Conservation (phyloP, 1,139 yeast genomes). For the Protomyces inundatus region DNA sequence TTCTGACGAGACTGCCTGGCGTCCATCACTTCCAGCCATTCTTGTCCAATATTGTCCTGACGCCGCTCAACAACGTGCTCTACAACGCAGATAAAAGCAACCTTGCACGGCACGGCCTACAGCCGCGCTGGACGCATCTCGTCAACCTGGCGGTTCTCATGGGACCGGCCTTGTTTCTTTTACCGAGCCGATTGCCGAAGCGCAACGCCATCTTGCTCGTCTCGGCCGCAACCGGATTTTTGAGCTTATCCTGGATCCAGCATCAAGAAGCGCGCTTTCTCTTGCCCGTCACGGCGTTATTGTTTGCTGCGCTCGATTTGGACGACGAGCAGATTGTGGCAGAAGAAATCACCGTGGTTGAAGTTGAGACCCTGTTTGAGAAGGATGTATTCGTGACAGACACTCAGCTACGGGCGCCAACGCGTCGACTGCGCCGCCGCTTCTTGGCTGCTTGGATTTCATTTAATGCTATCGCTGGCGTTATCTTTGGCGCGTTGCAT, state of each 20-base stretch:
- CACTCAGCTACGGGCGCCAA: background rate
- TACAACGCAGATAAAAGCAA: slow-evolving; percentile 63
- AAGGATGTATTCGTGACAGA: background rate
- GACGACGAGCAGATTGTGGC: background rate
- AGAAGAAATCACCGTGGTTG: slow-evolving; percentile 22
- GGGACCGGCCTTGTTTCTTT: slow-evolving; percentile 58
- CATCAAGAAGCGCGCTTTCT: slow-evolving; percentile 91
- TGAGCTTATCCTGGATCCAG: slow-evolving; percentile 62
- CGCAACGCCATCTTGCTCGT: background rate
- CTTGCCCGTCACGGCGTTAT: slow-evolving; percentile 67
- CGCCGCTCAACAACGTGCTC: slow-evolving; percentile 70
- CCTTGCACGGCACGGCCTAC: slow-evolving; percentile 73
- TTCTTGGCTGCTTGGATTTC: slow-evolving; percentile 49
- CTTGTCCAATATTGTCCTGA: slow-evolving; percentile 45
- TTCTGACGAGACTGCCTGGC: background rate
- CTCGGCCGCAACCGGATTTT: slow-evolving; percentile 54
- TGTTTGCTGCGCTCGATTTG: slow-evolving; percentile 52
- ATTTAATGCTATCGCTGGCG: slow-evolving; percentile 57
- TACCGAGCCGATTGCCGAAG: slow-evolving; percentile 34
- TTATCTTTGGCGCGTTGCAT: slow-evolving; percentile 73
- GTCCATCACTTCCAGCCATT: slow-evolving; percentile 8
- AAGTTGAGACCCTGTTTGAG: background rate
- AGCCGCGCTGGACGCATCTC: slow-evolving; percentile 69
- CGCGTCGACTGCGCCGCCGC: background rate
- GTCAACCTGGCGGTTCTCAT: slow-evolving; percentile 71